Evolutionary conservation across 2,329 filamentous ascomycete genomes (phyloP).

Genomic region (Colletotrichum orbiculare): DNA sequence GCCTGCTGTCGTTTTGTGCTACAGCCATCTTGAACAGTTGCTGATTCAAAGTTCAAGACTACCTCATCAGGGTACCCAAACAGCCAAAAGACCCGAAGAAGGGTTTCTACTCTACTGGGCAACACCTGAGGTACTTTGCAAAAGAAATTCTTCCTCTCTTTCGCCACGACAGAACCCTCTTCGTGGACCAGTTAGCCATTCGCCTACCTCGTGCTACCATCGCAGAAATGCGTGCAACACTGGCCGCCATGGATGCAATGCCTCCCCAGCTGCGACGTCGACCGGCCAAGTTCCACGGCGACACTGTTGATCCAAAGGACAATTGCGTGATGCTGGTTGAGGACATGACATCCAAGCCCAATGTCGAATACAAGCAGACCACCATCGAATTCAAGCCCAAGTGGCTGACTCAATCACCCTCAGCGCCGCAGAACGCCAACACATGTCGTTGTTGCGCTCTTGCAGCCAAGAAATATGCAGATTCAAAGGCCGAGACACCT

Average conservation of each 20-base stretch:
- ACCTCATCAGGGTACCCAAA: slow-evolving; percentile 53
- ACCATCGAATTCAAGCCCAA: slow-evolving; percentile 85
- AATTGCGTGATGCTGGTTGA: slow-evolving; percentile 71
- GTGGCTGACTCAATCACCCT: slow-evolving; percentile 82
- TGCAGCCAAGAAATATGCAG: slow-evolving; percentile 52
- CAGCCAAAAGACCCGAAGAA: slow-evolving; percentile 41
- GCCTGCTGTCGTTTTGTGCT: too few relatives aligned
- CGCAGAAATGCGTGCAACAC: slow-evolving; percentile 55
- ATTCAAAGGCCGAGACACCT: too few relatives aligned
- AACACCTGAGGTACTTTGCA: slow-evolving; percentile 60
- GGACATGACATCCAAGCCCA: slow-evolving; percentile 69
- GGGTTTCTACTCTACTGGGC: slow-evolving; percentile 54
- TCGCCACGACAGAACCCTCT: slow-evolving; percentile 50
- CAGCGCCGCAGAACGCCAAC: slow-evolving; percentile 70
- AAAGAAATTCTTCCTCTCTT: slow-evolving; percentile 67
- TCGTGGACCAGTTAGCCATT: slow-evolving; percentile 68
- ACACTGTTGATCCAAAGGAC: slow-evolving; percentile 1
- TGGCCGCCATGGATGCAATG: slow-evolving; percentile 59
- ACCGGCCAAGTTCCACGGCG: slow-evolving; percentile 53
- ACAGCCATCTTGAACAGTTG: too few relatives aligned
- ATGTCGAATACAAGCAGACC: slow-evolving; percentile 13
- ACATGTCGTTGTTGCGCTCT: slow-evolving; percentile 81
- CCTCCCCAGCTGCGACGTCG: slow-evolving; percentile 8
- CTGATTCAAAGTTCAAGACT: not conserved
- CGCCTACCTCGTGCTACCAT: slow-evolving; percentile 54